phyloP scores from a whole-genome alignment of 345 rosid species.

The Microcos paniculata region DNA sequence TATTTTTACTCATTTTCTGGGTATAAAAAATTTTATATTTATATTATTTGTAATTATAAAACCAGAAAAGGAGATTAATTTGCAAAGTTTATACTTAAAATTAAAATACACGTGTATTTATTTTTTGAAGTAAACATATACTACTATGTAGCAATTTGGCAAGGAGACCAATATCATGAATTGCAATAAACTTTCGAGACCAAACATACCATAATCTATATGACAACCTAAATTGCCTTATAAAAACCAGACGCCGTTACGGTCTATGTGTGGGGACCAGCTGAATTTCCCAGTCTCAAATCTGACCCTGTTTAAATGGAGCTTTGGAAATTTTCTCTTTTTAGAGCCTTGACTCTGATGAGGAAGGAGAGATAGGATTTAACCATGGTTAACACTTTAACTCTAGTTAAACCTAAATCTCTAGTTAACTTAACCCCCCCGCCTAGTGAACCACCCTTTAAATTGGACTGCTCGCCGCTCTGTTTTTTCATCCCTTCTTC shows the following conservation, averaged over 20 bases:
- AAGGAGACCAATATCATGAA: not conserved
- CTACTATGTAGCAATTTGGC: not conserved
- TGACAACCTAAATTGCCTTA: not conserved
- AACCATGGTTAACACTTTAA: constrained; percentile 19
- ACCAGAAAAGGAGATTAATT: not conserved
- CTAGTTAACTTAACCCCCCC: constrained; percentile 11
- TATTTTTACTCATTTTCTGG: no score
- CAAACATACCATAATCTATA: not conserved
- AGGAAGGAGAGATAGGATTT: not conserved
- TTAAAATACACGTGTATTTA: no score
- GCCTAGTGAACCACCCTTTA: constrained; percentile 19
- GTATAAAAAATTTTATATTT: no score
- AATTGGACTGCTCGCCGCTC: constrained; percentile 6
- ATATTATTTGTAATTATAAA: not conserved
- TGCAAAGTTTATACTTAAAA: not conserved
- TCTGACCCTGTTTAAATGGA: not conserved
- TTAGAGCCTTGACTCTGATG: not conserved
- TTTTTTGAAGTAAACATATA: no score
- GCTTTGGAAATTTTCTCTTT: not conserved
- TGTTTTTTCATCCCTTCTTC: not conserved
- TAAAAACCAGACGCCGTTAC: not conserved
- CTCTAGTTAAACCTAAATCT: not conserved
- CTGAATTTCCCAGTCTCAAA: not conserved
- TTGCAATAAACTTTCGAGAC: not conserved
- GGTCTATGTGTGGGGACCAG: not conserved